Percentiles rank a stretch among this genome's conserved stretches.
phyloP scores from a whole-genome alignment of 2,329 filamentous ascomycete genomes.

The Thielaviopsis punctulata region DNA sequence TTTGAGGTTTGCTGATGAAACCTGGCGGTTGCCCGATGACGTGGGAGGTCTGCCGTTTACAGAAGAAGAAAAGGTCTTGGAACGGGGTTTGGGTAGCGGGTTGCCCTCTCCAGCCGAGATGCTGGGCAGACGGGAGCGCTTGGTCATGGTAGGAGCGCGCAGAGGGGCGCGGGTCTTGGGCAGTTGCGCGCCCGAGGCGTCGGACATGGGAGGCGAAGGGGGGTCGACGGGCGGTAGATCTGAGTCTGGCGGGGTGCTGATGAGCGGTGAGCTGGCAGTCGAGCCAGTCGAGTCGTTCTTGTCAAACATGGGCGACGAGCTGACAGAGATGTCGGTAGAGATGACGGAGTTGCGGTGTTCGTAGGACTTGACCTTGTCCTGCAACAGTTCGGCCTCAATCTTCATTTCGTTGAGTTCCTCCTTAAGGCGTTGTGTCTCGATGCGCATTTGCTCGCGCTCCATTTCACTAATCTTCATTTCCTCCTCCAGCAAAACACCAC shows the following conservation, averaged over 20 bases:
- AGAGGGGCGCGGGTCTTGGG: constrained; percentile 20
- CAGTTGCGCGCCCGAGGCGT: constrained; percentile 46
- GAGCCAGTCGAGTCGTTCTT: constrained; percentile 54
- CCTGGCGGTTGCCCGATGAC: constrained; percentile 16
- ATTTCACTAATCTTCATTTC: constrained; percentile 84
- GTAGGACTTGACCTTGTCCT: constrained; percentile 76
- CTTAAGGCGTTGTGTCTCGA: constrained; percentile 75
- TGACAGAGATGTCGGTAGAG: constrained; percentile 43
- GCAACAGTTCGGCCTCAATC: constrained; percentile 85
- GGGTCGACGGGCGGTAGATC: constrained; percentile 57
- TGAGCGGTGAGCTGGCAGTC: constrained; percentile 80
- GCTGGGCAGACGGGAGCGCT: constrained; percentile 29
- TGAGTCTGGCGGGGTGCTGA: constrained; percentile 63
- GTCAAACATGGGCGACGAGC: constrained; percentile 57
- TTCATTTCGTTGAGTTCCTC: constrained; percentile 87
- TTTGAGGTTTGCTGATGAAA: constrained; percentile 8
- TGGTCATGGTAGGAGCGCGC: constrained; percentile 20
- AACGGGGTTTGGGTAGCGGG: constrained; percentile 38
- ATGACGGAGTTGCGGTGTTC: constrained; percentile 40
- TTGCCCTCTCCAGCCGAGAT: constrained; percentile 32
- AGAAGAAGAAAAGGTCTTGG: constrained; percentile 24
- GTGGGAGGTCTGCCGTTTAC: constrained; percentile 16
- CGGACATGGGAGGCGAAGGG: constrained; percentile 85
- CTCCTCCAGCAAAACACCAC: constrained; percentile 83
- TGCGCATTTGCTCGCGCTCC: constrained; percentile 74